phyloP scores from a whole-genome alignment of 2,329 filamentous ascomycete genomes.

The Cadophora gregata region DNA sequence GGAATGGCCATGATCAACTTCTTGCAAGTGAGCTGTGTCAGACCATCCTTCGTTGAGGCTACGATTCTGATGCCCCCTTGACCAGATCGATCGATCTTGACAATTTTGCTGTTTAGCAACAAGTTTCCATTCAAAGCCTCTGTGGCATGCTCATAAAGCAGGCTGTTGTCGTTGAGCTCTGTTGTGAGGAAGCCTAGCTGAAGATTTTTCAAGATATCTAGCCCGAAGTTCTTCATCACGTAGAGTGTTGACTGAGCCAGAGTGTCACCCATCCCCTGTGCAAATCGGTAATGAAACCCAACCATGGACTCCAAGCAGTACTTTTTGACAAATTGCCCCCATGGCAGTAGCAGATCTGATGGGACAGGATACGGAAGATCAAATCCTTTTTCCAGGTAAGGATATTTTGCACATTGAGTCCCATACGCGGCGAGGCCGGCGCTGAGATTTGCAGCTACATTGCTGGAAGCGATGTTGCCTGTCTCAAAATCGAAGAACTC shows the following conservation, averaged over 20 bases:
- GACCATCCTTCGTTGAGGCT: slow-evolving; percentile 43
- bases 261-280: slow-evolving; percentile 53
- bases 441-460: background rate
- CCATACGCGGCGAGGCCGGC: slow-evolving; percentile 19
- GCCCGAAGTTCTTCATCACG: slow-evolving; percentile 51
- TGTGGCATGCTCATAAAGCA: slow-evolving; percentile 29
- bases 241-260: slow-evolving; percentile 52
- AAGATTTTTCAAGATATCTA: slow-evolving; percentile 26
- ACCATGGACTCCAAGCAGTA: slow-evolving; percentile 50
- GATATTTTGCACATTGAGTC: slow-evolving; percentile 43
- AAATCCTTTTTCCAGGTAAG: slow-evolving; percentile 48
- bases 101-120: slow-evolving; percentile 28
- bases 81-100: slow-evolving; percentile 26
- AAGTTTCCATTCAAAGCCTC: slow-evolving; percentile 25
- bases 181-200: slow-evolving; percentile 29
- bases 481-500: slow-evolving; percentile 47
- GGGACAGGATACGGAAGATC: slow-evolving; percentile 44
- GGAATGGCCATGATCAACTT: slow-evolving; percentile 52
- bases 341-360: slow-evolving; percentile 34
- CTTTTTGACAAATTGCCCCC: slow-evolving; percentile 36
- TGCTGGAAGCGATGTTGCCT: background rate
- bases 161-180: slow-evolving; percentile 25
- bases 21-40: slow-evolving; percentile 46
- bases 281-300: slow-evolving; percentile 49
- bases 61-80: slow-evolving; percentile 39